Base-by-base conservation (phyloP, 1,284 basidiomycete genomes). In the Flammula alnicola region DNA sequence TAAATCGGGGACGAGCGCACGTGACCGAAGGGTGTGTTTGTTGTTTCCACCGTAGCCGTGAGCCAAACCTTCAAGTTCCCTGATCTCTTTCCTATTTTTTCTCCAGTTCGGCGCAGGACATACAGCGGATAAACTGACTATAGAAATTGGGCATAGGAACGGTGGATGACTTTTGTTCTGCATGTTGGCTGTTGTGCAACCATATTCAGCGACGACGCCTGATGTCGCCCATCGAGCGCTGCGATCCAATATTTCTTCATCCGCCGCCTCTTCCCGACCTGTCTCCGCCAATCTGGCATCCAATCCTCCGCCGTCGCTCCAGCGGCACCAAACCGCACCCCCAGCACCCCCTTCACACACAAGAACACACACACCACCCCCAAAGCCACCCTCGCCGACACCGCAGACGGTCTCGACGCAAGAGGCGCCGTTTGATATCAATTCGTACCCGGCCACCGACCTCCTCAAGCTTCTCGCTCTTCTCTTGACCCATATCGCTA, bases 401-500 rank as follows among this genome's bases (percentile, higher is more conserved):
- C 51, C 52, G n/a, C 29, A 45, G 11, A 47, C 51, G 20, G 20
- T 45, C 22, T 43, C 56, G 11, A 47, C 63, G 37, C 41, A 56
- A 10, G 3, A 16, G 54, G 2, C 46, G 16, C 39, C 73, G 1
- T 67, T 84, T 53, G 83, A 88, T 66, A 81, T 89, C 62, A 80
- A 88, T 57, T 67, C 78, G 8, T 87, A 86, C 62, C 81, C 83
- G 1, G 73, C 86, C 1, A 68, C 77, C 6, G 83, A 94, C 47
- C 81, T 99, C 9, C 79, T 99, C 37, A 84, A 83, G 25, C 83
- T 97, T 11, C 85, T 99, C n/a, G 95, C 96, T 0, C 84, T 85
- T 2, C 76, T 98, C 11, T 80, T 99, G 51, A 86, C 92, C 39
- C 92, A 95, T 69, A 98, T 98, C 64, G 94, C 96, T 3, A 83